Conservation (phyloP, 768 basidiomycete genomes). For the Pleurotus salmoneostramineus region DNA sequence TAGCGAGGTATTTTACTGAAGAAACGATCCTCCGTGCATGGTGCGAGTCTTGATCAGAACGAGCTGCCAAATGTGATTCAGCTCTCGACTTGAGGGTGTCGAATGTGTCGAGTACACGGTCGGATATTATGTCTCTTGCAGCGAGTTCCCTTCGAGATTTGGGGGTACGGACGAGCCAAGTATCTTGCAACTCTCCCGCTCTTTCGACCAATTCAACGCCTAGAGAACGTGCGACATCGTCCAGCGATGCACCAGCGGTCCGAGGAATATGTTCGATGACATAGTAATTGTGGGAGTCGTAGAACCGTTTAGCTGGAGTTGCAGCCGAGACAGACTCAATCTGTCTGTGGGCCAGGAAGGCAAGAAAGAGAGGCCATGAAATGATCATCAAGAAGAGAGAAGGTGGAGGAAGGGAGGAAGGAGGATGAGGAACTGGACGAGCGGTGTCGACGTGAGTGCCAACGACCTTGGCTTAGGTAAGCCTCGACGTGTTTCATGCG, state of each 20-base stretch:
- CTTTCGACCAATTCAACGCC: conserved; percentile 86
- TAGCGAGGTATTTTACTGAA: conserved; percentile 57
- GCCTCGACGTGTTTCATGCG: too few species aligned
- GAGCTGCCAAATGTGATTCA: conserved; percentile 26
- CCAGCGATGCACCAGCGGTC: conserved; percentile 43
- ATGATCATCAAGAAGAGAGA: conserved; percentile 20
- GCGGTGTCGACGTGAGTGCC: background rate
- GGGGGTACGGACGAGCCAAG: conserved; percentile 76
- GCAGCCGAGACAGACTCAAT: conserved; percentile 20
- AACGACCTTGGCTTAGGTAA: too few species aligned
- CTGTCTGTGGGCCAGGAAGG: conserved; percentile 25
- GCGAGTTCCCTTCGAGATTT: conserved; percentile 28
- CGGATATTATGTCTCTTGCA: conserved; percentile 26
- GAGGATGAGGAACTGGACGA: background rate
- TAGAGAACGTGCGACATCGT: conserved; percentile 54
- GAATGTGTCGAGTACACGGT: conserved; percentile 48
- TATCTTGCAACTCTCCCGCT: conserved; percentile 74
- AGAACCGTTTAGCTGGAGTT: conserved; percentile 45
- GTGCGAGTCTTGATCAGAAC: conserved; percentile 33
- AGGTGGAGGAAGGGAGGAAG: background rate
- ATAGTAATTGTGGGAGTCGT: conserved; percentile 79
- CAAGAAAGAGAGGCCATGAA: conserved; percentile 24
- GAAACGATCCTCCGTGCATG: conserved; percentile 42
- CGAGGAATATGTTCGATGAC: conserved; percentile 62
- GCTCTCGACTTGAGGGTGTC: conserved; percentile 38